phyloP scores from a whole-genome alignment of 73 alveolate species.

The Uronychia setigera region DNA sequence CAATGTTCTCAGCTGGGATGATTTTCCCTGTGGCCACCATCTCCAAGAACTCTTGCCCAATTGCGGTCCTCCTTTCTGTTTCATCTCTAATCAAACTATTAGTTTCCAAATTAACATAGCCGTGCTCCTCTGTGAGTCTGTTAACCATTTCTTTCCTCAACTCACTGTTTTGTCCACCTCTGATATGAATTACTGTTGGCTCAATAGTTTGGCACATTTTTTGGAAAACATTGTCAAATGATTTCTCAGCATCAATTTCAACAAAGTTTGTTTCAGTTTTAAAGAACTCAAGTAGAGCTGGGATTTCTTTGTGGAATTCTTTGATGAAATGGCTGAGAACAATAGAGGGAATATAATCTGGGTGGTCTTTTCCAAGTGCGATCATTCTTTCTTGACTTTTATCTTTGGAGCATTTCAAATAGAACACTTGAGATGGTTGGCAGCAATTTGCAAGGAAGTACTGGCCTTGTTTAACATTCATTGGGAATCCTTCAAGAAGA shows the following conservation, averaged over 20 bases:
- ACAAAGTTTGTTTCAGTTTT: constrained; percentile 16
- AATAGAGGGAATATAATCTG: constrained; percentile 52
- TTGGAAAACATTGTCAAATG: constrained; percentile 18
- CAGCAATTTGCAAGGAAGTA: constrained; percentile 65
- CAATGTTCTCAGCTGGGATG: constrained; percentile 67
- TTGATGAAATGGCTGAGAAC: constrained; percentile 41
- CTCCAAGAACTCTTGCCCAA: constrained; percentile 59
- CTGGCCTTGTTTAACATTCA: constrained; percentile 66
- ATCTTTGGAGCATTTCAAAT: constrained; percentile 54
- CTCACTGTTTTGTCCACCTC: constrained; percentile 47
- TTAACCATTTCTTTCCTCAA: constrained; percentile 38
- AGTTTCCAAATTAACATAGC: constrained; percentile 53
- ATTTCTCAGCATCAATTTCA: constrained; percentile 48
- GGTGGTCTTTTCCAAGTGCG: constrained; percentile 52
- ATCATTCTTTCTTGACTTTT: constrained; percentile 59
- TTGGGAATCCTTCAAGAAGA: constrained; percentile 85
- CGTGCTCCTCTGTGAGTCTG: constrained; percentile 21
- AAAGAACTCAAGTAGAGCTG: constrained; percentile 28
- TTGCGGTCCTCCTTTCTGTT: constrained; percentile 58
- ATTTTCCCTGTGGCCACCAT: constrained; percentile 64
- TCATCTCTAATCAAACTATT: constrained; percentile 46
- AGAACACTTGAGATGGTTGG: constrained; percentile 48
- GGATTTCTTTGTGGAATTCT: constrained; percentile 38
- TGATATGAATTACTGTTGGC: constrained; percentile 60
- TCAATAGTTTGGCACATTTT: constrained; percentile 44